These are phyloP conservation scores for Oryza glaberrima DNA, from an alignment of 176 grass and related monocot genomes.

Conservation along the genomic window DNA sequence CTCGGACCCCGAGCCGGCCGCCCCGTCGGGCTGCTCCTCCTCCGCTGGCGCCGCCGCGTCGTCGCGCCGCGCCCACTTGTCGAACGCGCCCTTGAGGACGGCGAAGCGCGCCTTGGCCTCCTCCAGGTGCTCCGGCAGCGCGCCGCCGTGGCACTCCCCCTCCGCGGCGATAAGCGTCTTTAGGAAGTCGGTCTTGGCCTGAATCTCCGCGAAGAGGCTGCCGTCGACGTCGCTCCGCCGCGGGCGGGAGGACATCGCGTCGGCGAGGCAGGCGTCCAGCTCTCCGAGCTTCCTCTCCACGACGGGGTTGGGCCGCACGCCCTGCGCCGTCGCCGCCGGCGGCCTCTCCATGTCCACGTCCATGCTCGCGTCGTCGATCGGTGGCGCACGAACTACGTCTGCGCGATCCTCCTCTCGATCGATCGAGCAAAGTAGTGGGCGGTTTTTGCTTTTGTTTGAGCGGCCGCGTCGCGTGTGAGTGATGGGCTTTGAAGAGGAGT, in stretches of 20 bases:
- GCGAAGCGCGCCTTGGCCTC: slow-evolving; percentile 39
- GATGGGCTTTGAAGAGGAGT: slow-evolving; percentile 23
- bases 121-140: background rate
- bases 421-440: background rate
- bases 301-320: background rate
- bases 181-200: slow-evolving; percentile 31
- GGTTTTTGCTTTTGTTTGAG: slow-evolving; percentile 21
- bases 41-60: background rate
- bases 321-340: background rate
- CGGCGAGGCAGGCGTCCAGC: slow-evolving; percentile 17
- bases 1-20: background rate
- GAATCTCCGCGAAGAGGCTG: slow-evolving; percentile 2
- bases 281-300: slow-evolving; percentile 38
- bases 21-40: background rate
- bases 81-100: slow-evolving; percentile 35
- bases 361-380: background rate
- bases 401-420: background rate
- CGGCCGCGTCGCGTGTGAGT: background rate
- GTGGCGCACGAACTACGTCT: background rate
- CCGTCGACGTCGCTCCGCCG: background rate
- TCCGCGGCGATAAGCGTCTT: slow-evolving; percentile 43
- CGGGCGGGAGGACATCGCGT: slow-evolving; percentile 5
- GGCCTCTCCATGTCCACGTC: slow-evolving; percentile 13
- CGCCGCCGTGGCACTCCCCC: slow-evolving; percentile 12
- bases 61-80: slow-evolving; percentile 1